A percentile compares a stretch with the other conserved stretches of the same genome.
phyloP scores from a whole-genome alignment of 208 protist species.

The Leishmania lainsoni region DNA sequence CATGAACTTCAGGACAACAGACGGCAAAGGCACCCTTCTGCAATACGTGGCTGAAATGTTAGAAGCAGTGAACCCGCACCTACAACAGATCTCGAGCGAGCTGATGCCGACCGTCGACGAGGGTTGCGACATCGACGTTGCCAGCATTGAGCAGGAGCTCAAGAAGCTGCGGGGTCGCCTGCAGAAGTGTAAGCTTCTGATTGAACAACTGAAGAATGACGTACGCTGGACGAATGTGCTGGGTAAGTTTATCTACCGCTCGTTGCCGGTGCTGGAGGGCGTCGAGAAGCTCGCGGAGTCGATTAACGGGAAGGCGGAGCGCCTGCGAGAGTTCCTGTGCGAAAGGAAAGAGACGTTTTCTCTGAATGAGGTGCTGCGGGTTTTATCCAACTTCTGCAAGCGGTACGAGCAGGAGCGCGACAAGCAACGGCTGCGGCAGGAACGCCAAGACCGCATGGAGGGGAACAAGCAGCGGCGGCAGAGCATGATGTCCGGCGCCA shows the following conservation, averaged over 20 bases:
- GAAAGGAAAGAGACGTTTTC: slow-evolving; percentile 51
- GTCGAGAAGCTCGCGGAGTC: slow-evolving; percentile 51
- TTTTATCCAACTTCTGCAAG: slow-evolving; percentile 64
- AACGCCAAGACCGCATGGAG: slow-evolving; percentile 8
- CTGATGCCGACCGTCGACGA: slow-evolving; percentile 58
- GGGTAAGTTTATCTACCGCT: slow-evolving; percentile 62
- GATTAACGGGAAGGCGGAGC: slow-evolving; percentile 48
- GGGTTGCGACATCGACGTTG: slow-evolving; percentile 58
- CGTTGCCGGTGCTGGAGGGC: slow-evolving; percentile 44
- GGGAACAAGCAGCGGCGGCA: slow-evolving; percentile 2
- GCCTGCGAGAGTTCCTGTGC: slow-evolving; percentile 57
- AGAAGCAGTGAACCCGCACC: slow-evolving; percentile 34
- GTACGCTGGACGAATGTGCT: slow-evolving; percentile 58
- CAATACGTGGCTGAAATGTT: slow-evolving; percentile 54
- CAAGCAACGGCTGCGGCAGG: slow-evolving; percentile 29
- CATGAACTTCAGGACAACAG: slow-evolving; percentile 68
- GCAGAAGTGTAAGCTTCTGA: slow-evolving; percentile 51
- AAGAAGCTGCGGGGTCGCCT: slow-evolving; percentile 41
- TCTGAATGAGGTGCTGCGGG: slow-evolving; percentile 61
- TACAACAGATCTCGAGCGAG: slow-evolving; percentile 54
- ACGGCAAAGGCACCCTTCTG: slow-evolving; percentile 66
- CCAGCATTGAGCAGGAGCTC: slow-evolving; percentile 59
- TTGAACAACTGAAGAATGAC: slow-evolving; percentile 55
- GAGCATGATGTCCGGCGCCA: neutral
- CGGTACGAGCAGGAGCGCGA: slow-evolving; percentile 52